These are phyloP conservation scores for Ramularia collo-cygni DNA, from an alignment of 2,329 filamentous ascomycete species.

Conservation along the genomic window DNA sequence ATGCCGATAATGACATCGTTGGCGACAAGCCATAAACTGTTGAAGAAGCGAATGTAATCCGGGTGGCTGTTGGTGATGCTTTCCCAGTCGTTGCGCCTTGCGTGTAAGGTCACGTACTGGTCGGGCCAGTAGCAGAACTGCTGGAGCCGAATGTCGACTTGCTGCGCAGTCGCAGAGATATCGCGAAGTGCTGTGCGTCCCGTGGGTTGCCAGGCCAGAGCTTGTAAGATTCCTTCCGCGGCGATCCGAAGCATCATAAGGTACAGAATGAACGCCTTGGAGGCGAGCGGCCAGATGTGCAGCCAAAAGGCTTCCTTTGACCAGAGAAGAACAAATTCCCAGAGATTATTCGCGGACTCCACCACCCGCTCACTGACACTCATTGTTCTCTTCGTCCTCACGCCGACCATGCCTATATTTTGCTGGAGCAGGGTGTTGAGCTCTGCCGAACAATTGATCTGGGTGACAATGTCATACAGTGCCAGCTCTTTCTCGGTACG, in stretches of 20 bases:
- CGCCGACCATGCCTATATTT: conserved; percentile 76
- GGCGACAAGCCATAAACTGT: conserved; percentile 94
- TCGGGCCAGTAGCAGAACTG: conserved; percentile 99
- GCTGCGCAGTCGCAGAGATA: conserved; percentile 91
- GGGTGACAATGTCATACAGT: conserved; percentile 74
- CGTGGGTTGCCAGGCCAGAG: conserved; percentile 78
- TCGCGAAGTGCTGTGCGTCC: conserved; percentile 85
- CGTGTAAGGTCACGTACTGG: conserved; percentile 86
- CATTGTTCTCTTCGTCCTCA: conserved; percentile 71
- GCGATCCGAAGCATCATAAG: conserved; percentile 73
- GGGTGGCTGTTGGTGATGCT: conserved; percentile 93
- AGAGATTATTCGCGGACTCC: conserved; percentile 81
- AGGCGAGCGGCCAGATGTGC: conserved; percentile 73
- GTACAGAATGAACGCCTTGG: conserved; percentile 63
- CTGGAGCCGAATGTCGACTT: conserved; percentile 92
- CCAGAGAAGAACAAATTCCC: conserved; percentile 63
- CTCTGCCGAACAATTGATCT: conserved; percentile 95
- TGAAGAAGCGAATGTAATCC: conserved; percentile 98
- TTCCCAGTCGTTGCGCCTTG: conserved; percentile 85
- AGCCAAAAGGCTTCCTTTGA: conserved; percentile 64
- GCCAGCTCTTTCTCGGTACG: conserved; percentile 77
- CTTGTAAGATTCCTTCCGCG: conserved; percentile 68
- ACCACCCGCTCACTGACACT: conserved; percentile 94
- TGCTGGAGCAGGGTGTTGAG: conserved; percentile 78
- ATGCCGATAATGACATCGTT: conserved; percentile 99